Percentiles rank a stretch among this genome's conserved stretches.
phyloP scores from a whole-genome alignment of 2,329 filamentous ascomycete genomes.

The Aspergillus tanneri region DNA sequence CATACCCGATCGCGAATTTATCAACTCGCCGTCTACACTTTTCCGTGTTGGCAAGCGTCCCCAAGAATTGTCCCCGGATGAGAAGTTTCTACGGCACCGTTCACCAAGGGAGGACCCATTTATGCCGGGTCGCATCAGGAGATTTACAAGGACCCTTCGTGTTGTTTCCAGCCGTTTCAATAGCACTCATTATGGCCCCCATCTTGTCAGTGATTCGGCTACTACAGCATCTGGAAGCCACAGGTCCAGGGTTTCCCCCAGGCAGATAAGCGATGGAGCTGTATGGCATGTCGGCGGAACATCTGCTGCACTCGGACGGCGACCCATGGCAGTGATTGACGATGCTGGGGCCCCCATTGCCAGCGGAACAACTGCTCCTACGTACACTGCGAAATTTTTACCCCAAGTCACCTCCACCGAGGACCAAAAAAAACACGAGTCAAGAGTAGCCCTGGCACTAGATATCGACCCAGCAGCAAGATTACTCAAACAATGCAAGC shows the following conservation, averaged over 20 bases:
- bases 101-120: slow-evolving; percentile 55
- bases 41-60: slow-evolving; percentile 55
- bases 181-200: slow-evolving; percentile 35
- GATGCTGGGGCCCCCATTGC: slow-evolving; percentile 65
- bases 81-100: slow-evolving; percentile 47
- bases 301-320: slow-evolving; percentile 53
- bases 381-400: slow-evolving; percentile 59
- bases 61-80: slow-evolving; percentile 46
- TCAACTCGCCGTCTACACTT: slow-evolving; percentile 45
- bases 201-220: slow-evolving; percentile 31
- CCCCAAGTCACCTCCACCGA: slow-evolving; percentile 54
- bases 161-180: slow-evolving; percentile 16
- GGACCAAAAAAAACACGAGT: slow-evolving; percentile 67
- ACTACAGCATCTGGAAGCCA: slow-evolving; percentile 11
- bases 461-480: slow-evolving; percentile 70
- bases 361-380: slow-evolving; percentile 70
- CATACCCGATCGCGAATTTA: slow-evolving; percentile 50
- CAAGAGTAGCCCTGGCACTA: slow-evolving; percentile 74
- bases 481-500: slow-evolving; percentile 59
- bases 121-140: slow-evolving; percentile 39
- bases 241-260: slow-evolving; percentile 18
- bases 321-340: slow-evolving; percentile 53
- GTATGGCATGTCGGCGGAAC: slow-evolving; percentile 78
- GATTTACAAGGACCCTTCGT: slow-evolving; percentile 15
- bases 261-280: slow-evolving; percentile 64